Evolutionary conservation across 768 basidiomycete genomes (phyloP).

Genomic region (Cyclocybe aegerita): DNA sequence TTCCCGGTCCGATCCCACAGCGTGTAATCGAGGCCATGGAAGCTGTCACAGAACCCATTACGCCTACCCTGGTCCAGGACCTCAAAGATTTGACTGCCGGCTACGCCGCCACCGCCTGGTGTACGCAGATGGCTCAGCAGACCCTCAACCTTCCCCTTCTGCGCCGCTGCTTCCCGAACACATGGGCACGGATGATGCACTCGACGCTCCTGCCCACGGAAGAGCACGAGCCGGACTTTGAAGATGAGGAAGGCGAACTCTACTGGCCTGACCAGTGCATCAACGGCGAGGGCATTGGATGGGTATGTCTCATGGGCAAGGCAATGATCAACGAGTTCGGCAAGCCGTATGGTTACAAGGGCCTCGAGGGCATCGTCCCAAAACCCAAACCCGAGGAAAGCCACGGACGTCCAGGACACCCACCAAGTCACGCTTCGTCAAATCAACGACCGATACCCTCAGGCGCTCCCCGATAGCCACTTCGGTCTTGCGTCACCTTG

Average conservation of each 20-base stretch:
- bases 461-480: conserved; percentile 15
- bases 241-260: conserved; percentile 85
- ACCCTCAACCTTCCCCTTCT: conserved; percentile 66
- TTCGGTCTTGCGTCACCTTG: conserved; percentile 5
- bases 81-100: conserved; percentile 42
- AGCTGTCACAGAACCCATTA: conserved; percentile 42
- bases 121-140: conserved; percentile 50
- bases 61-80: conserved; percentile 37
- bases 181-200: conserved; percentile 71
- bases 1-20: conserved; percentile 37
- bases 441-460: conserved; percentile 10
- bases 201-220: conserved; percentile 62
- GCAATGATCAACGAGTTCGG: conserved; percentile 86
- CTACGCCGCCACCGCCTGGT: conserved; percentile 40
- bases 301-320: conserved; percentile 86
- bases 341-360: conserved; percentile 69
- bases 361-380: conserved; percentile 70
- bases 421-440: background rate
- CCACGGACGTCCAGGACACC: background rate
- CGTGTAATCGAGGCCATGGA: conserved; percentile 44
- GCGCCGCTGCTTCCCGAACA: conserved; percentile 71
- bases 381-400: conserved; percentile 48
- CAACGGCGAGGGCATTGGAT: conserved; percentile 77
- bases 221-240: conserved; percentile 79
- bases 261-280: conserved; percentile 78